Conservation (phyloP, 1,284 basidiomycete species). For the Cystobasidiaceae sp. region DNA sequence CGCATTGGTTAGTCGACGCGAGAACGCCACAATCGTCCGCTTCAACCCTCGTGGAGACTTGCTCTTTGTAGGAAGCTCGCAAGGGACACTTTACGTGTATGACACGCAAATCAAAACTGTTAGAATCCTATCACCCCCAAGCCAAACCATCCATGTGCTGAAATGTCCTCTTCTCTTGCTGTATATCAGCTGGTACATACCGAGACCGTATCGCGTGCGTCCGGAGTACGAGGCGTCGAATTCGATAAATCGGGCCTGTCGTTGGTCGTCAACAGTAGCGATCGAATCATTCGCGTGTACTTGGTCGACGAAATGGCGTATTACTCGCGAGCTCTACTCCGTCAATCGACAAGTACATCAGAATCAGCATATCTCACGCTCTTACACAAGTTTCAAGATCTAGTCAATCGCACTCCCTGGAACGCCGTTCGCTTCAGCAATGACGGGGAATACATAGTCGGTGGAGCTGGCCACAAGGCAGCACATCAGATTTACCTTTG, state of each 20-base stretch:
- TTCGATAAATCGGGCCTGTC: slow-evolving; percentile 77
- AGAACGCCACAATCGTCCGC: slow-evolving; percentile 43
- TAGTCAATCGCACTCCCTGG: slow-evolving; percentile 68
- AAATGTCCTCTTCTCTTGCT: background rate
- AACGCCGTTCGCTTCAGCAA: slow-evolving; percentile 54
- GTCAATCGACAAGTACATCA: background rate
- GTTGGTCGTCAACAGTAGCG: slow-evolving; percentile 83
- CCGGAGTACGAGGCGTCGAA: slow-evolving; percentile 69
- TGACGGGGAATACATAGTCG: slow-evolving; percentile 87
- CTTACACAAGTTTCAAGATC: slow-evolving; percentile 83
- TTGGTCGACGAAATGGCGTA: slow-evolving; percentile 60
- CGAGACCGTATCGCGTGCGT: slow-evolving; percentile 44
- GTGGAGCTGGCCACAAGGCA: slow-evolving; percentile 34
- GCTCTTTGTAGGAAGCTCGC: slow-evolving; percentile 79
- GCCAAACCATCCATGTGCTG: background rate
- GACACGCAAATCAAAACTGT: slow-evolving; percentile 73
- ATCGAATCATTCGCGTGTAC: slow-evolving; percentile 69
- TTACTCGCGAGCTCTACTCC: slow-evolving; percentile 8
- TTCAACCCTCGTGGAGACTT: slow-evolving; percentile 81
- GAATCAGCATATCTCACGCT: slow-evolving; percentile 53
- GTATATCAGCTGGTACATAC: slow-evolving; percentile 37
- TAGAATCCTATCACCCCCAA: slow-evolving; percentile 42
- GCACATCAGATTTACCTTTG: slow-evolving; percentile 96
- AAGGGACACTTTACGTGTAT: slow-evolving; percentile 77
- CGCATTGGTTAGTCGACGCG: slow-evolving; percentile 31